Evolutionary conservation across 805 yeast genomes (phyloP).

Genomic region (Zygosaccharomyces rouxii): DNA sequence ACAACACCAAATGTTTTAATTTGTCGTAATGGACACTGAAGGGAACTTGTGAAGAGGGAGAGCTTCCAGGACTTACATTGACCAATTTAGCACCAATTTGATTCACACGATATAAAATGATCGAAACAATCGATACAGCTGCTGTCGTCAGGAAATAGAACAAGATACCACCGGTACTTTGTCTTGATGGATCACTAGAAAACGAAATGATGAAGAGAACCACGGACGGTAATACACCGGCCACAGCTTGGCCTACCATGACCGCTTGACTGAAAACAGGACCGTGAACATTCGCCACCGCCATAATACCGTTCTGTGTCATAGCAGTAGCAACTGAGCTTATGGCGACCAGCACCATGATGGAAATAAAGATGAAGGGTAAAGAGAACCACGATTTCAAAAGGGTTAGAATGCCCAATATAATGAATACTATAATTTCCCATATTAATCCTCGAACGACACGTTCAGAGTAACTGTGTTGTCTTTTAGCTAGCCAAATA

Average conservation of each 20-base stretch:
- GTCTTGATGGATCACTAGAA: slow-evolving; percentile 39
- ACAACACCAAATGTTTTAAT: slow-evolving; percentile 55
- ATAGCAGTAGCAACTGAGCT: slow-evolving; percentile 74
- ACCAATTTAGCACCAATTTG: slow-evolving; percentile 19
- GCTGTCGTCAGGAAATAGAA: slow-evolving; percentile 39
- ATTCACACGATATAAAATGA: slow-evolving; percentile 24
- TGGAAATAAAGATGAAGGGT: slow-evolving; percentile 38
- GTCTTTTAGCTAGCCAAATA: slow-evolving; percentile 59
- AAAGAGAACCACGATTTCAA: slow-evolving; percentile 19
- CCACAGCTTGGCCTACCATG: slow-evolving; percentile 92
- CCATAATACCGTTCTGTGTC: slow-evolving; percentile 88
- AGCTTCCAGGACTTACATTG: background rate
- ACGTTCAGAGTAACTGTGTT: slow-evolving; percentile 51
- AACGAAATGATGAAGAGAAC: slow-evolving; percentile 45
- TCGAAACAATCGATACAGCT: slow-evolving; percentile 25
- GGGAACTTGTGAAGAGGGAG: slow-evolving; percentile 39
- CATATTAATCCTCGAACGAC: slow-evolving; percentile 56
- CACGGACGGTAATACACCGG: slow-evolving; percentile 87
- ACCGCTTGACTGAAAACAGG: slow-evolving; percentile 79
- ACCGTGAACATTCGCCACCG: slow-evolving; percentile 74
- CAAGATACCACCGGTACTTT: slow-evolving; percentile 24
- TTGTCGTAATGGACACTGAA: slow-evolving; percentile 57
- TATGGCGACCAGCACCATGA: slow-evolving; percentile 59
- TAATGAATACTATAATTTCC: slow-evolving; percentile 53
- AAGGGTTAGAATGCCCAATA: slow-evolving; percentile 42